Conservation (phyloP, 805 yeast species). For the Ogataea paradorogensis region DNA sequence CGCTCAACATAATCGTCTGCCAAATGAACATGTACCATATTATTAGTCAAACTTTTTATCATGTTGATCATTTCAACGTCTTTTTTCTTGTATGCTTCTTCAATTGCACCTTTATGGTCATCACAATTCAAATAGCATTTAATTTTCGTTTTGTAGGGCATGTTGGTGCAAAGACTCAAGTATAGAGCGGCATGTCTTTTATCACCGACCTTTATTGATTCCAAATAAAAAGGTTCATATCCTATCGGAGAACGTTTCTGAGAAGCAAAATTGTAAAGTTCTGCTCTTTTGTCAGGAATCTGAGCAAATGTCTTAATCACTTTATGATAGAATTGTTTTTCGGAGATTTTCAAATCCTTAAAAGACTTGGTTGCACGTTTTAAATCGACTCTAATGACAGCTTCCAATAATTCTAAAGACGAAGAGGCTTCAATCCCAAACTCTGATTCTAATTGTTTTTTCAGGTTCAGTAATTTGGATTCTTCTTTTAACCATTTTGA, state of each 20-base stretch:
- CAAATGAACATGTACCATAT: conserved; percentile 19
- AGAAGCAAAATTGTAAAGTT: conserved; percentile 50
- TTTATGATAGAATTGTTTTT: conserved; percentile 53
- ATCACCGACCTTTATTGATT: conserved; percentile 53
- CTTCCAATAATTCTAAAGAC: conserved; percentile 45
- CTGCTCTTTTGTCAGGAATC: conserved; percentile 49
- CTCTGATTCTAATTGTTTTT: conserved; percentile 34
- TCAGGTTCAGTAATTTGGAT: conserved; percentile 40
- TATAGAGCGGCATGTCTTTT: conserved; percentile 58
- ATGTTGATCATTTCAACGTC: conserved; percentile 36
- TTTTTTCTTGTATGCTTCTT: conserved; percentile 44
- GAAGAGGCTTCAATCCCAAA: conserved; percentile 22
- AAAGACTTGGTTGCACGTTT: conserved; percentile 46
- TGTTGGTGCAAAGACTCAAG: conserved; percentile 47
- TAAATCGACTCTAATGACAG: conserved; percentile 47
- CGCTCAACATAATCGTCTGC: conserved; percentile 26
- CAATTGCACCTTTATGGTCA: conserved; percentile 49
- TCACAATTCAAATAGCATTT: conserved; percentile 51
- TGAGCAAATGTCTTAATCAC: conserved; percentile 48
- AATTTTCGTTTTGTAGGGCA: conserved; percentile 45
- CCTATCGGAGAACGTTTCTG: conserved; percentile 67
- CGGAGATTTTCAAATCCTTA: conserved; percentile 55
- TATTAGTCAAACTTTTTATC: conserved; percentile 25
- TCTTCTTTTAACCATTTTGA: conserved; percentile 44
- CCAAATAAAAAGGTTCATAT: conserved; percentile 58